phyloP scores from a whole-genome alignment of 2,329 filamentous ascomycete species.

The Aspergillus sp. region DNA sequence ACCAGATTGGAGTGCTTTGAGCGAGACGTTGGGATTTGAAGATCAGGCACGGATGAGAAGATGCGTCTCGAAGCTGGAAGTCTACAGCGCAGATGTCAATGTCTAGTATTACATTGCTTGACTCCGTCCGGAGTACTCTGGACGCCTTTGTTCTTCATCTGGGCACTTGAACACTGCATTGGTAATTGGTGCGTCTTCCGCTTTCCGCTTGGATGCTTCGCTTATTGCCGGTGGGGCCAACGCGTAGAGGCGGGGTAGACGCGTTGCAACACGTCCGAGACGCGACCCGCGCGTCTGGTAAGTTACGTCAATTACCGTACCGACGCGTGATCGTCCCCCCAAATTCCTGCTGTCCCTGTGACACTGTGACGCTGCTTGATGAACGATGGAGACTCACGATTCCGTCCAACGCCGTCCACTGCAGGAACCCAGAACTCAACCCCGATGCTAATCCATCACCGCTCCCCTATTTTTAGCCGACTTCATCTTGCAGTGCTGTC shows the following conservation, averaged over 20 bases:
- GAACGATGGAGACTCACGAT: constrained; percentile 2
- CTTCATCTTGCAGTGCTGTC: constrained; percentile 1
- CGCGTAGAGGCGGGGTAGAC: constrained; percentile 21
- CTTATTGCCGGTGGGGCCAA: constrained; percentile 9
- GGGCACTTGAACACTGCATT: too few relatives aligned
- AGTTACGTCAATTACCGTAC: constrained; percentile 15
- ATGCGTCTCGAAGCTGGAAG: not conserved
- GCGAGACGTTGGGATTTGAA: not conserved
- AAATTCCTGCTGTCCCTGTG: not conserved
- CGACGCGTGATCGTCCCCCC: not conserved
- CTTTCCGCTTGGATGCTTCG: not conserved
- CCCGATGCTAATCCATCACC: not conserved
- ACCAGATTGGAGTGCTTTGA: constrained; percentile 1
- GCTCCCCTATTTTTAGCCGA: constrained; percentile 3
- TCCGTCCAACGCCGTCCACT: not conserved
- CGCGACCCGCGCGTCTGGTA: constrained; percentile 24
- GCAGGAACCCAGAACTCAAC: constrained; percentile 7
- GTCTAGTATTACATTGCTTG: too few relatives aligned
- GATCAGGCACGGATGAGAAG: not conserved
- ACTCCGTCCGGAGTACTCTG: not conserved
- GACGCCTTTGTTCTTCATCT: not conserved
- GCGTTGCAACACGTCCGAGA: constrained; percentile 19
- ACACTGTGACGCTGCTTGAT: not conserved
- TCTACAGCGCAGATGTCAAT: not conserved
- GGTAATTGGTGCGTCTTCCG: not conserved